A percentile compares a stretch with the other conserved stretches of the same genome.
Conservation (phyloP, 306 rosid species). For the Fagus sylvatica region DNA sequence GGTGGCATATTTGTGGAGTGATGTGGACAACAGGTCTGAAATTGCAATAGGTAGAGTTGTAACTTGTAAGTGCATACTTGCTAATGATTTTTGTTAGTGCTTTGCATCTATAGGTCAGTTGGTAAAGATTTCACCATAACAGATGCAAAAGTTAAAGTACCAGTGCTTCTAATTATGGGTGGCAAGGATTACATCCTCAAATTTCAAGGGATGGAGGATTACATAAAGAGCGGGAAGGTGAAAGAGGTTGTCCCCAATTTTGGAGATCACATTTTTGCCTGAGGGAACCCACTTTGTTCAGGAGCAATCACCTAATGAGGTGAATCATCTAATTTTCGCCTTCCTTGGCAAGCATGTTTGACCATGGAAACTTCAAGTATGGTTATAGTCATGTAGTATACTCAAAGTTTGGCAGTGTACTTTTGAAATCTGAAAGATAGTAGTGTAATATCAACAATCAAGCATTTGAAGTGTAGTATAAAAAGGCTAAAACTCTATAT, state of each 20-base stretch:
- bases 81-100: slow-evolving; percentile 7
- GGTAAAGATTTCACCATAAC: slow-evolving; percentile 36
- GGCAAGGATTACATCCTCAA: slow-evolving; percentile 63
- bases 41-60: background rate
- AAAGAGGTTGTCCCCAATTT: slow-evolving; percentile 54
- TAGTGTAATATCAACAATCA: slow-evolving; percentile 32
- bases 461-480: slow-evolving; percentile 11
- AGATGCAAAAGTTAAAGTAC: slow-evolving; percentile 51
- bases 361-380: background rate
- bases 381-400: background rate
- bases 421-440: background rate
- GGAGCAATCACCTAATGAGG: slow-evolving; percentile 69
- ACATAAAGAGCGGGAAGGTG: slow-evolving; percentile 43
- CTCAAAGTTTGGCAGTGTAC: background rate
- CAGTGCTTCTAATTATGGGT: slow-evolving; percentile 64
- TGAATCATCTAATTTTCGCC: slow-evolving; percentile 60
- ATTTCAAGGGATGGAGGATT: slow-evolving; percentile 71
- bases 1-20: background rate
- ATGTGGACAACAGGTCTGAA: background rate
- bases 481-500: slow-evolving; percentile 33
- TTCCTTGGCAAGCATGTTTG: slow-evolving; percentile 62
- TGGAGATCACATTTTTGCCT: slow-evolving; percentile 56
- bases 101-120: slow-evolving; percentile 44
- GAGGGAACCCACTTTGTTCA: slow-evolving; percentile 91
- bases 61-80: slow-evolving; percentile 12